Evolutionary conservation across 257 asterid genomes (phyloP), one percentile per base, ranked within the genome.

Genomic region (Nicotiana undulata): DNA sequence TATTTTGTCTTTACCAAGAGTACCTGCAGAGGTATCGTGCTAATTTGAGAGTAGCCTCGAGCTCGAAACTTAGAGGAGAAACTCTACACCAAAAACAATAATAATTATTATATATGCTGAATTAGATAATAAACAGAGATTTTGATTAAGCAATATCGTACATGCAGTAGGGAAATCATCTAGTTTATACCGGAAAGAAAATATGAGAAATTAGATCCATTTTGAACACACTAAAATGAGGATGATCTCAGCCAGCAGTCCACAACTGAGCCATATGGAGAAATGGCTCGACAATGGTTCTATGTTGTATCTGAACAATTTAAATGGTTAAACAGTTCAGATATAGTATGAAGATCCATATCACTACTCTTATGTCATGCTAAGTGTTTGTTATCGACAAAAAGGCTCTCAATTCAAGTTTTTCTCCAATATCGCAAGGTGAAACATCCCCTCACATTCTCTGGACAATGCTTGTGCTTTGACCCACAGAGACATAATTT

Each of bases 11-110:
- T 74, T 49, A 74, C 60, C 34, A 63, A 63, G 63, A 74, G 40
- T 93, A 95, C 99, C 99, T 93, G 98, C 99, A 95, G 53, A 95
- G 97, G 85, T 88, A 93, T 85, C 99, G 90, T 81, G 98, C 99
- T 90, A 95, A 84, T 90, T 95, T 95, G 84, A 95, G 83, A 46
- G 97, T 92, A 81, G 99, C 98, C 86, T 95, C 99, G 34, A 95
- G 99, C 90, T 93, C 99, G 84, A 95, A 95, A 88, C 98, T 95
- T 81, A 95, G 83, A 80, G 99, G 99, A 72, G 99, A 95, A 85
- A 95, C 98, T 92, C 99, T 95, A 91, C 84, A 83, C 80, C 65
- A 15, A 81, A 59, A 76, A 22, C 29, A 79, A 53, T 15, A 26
- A 24, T 9, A 37, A 55, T 5, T 24, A 29, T 26, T 24, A 26